Base-by-base conservation (phyloP, 2,329 filamentous ascomycete genomes). In the Talaromyces sp. region DNA sequence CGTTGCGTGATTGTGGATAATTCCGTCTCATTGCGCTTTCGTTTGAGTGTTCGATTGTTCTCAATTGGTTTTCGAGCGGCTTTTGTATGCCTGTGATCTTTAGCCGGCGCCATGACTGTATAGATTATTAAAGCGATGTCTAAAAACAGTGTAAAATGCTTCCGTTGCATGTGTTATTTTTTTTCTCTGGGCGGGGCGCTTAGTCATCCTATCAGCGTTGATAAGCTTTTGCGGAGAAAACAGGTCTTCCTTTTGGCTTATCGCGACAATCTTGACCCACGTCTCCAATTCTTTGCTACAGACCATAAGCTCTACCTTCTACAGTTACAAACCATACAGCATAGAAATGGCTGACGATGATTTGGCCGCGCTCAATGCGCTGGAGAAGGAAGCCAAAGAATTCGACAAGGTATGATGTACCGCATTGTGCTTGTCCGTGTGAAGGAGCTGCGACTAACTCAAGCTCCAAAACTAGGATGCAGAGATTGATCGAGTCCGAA, bases 401-500 rank as follows among this genome's bases (percentile, higher is more conserved):
- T 96, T 94, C 74, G 90, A 91, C 75, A 98, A 97, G 85, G 92
- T 89, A 71, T 73, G 49, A 49, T 58, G 51, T 47, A 34, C 58
- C 38, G n/a, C 53, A 49, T 25, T 27, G 56, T 58, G 22, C 15
- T 17, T 58, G 43, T n/a, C 19, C 22, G 11, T 15, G 25, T 15
- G 22, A 29, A 40, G n/a, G 19, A 31, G n/a, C 17, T 45, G 31
- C 47, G 22, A 49, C 63, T 62, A 38, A 64, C 62, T n/a, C 19
- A 45, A 43, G 17, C 47, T 64, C 70, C 74, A 54, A 73, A 68
- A 65, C 47, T 69, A 96, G 91, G 95, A 98, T 85, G 89, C 91
- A 67, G 94, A 98, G 77, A 98, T 98, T 73, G 92, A 96, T 75
- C 91, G 94, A 72, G 99, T 99, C 71, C 85, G 96, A 70, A 91